Conservation (phyloP, 2,329 filamentous ascomycete genomes). For the Chalara sp. region DNA sequence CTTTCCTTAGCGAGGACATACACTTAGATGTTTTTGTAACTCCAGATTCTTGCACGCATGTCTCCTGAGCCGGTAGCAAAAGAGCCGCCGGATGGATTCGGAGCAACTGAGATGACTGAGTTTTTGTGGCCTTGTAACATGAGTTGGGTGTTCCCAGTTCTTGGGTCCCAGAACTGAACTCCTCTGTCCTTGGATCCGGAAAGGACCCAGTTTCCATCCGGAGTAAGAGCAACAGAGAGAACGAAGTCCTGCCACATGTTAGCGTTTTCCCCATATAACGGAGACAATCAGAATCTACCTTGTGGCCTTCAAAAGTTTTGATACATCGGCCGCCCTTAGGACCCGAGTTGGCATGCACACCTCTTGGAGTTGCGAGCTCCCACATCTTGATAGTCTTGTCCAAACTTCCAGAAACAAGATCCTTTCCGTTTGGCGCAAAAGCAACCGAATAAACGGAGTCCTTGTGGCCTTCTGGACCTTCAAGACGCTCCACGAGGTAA, state of each 20-base stretch:
- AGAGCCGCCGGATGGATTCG: conserved; percentile 73
- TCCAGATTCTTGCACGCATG: conserved; percentile 97
- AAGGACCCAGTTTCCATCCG: conserved; percentile 91
- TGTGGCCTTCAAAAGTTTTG: conserved; percentile 94
- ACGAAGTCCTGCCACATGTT: conserved; percentile 73
- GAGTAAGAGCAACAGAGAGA: conserved; percentile 88
- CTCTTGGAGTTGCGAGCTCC: conserved; percentile 73
- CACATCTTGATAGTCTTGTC: conserved; percentile 99
- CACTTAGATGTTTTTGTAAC: conserved; percentile 46
- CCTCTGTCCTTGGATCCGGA: conserved; percentile 95
- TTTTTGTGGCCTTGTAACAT: conserved; percentile 99
- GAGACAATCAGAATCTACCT: conserved; percentile 46
- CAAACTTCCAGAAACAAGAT: conserved; percentile 88
- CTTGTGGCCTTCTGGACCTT: conserved; percentile 90
- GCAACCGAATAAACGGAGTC: conserved; percentile 96
- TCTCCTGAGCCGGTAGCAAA: conserved; percentile 97
- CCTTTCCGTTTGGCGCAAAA: conserved; percentile 87
- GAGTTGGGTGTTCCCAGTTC: conserved; percentile 87
- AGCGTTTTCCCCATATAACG: conserved; percentile 5
- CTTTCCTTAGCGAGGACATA: too few species aligned
- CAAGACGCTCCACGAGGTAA: conserved; percentile 82
- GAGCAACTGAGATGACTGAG: conserved; percentile 94
- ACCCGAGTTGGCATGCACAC: conserved; percentile 56
- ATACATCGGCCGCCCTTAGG: conserved; percentile 88
- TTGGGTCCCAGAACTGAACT: conserved; percentile 97